Evolutionary conservation across 768 basidiomycete genomes (phyloP).

Genomic region (Neoboletus magnificus): DNA sequence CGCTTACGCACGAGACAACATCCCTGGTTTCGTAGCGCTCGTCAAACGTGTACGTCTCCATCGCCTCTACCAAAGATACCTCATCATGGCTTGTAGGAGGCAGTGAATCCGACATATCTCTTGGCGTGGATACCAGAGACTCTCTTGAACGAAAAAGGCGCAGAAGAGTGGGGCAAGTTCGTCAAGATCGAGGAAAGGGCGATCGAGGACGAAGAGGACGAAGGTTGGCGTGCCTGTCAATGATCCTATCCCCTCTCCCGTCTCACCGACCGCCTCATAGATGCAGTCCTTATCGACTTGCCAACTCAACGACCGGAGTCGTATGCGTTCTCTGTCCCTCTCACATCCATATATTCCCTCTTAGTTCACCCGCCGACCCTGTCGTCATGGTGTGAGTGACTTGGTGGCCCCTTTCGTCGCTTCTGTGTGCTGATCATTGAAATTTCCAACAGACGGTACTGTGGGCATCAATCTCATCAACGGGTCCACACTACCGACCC

Average conservation of each 20-base stretch:
- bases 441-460: conserved; percentile 62
- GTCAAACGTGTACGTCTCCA: conserved; percentile 72
- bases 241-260: background rate
- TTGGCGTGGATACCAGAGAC: conserved; percentile 94
- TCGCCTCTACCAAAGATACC: conserved; percentile 1
- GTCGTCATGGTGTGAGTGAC: conserved; percentile 74
- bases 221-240: conserved; percentile 44
- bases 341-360: conserved; percentile 87
- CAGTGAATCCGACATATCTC: conserved; percentile 69
- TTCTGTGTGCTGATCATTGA: background rate
- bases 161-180: conserved; percentile 88
- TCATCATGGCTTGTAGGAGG: conserved; percentile 49
- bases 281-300: conserved; percentile 81
- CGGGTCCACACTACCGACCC: conserved; percentile 79
- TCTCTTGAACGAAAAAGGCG: conserved; percentile 76
- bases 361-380: conserved; percentile 80
- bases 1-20: conserved; percentile 86
- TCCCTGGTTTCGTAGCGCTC: conserved; percentile 88
- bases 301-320: conserved; percentile 82
- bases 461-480: conserved; percentile 86
- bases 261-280: conserved; percentile 36
- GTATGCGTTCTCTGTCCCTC: conserved; percentile 92
- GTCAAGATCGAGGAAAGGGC: conserved; percentile 75
- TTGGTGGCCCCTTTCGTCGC: conserved; percentile 3
- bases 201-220: conserved; percentile 59